These are phyloP conservation scores for Coffea eugenioides DNA, from an alignment of 257 asterid genomes.

Conservation along the genomic window DNA sequence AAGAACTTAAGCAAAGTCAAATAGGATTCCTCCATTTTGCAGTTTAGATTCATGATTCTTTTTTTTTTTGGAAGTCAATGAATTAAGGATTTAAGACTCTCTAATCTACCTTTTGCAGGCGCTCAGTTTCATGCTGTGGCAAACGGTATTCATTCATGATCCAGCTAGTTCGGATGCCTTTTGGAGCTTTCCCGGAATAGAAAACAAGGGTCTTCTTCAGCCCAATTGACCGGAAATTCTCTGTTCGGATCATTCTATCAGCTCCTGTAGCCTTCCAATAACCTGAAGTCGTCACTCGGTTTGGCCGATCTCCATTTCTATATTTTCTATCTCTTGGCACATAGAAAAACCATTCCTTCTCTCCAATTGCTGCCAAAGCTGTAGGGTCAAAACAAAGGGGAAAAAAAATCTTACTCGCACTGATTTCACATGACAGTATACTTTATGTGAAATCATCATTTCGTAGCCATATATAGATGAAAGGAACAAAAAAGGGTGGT, in stretches of 20 bases:
- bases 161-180: slow-evolving; percentile 90
- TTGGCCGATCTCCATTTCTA: slow-evolving; percentile 92
- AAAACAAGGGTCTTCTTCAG: slow-evolving; percentile 96
- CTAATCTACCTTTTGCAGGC: slow-evolving; percentile 70
- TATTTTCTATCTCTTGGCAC: slow-evolving; percentile 94
- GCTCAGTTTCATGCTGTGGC: slow-evolving; percentile 85
- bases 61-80: not conserved
- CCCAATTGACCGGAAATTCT: slow-evolving; percentile 65
- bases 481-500: not conserved
- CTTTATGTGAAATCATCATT: not conserved
- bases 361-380: slow-evolving; percentile 98
- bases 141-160: slow-evolving; percentile 94
- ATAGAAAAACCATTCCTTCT: slow-evolving; percentile 96
- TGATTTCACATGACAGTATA: too few species aligned
- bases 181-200: slow-evolving; percentile 98
- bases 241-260: slow-evolving; percentile 77
- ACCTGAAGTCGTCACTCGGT: slow-evolving; percentile 94
- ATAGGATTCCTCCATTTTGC: not conserved
- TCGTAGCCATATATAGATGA: not conserved
- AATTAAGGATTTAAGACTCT: not conserved
- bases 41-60: not conserved
- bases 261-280: slow-evolving; percentile 99
- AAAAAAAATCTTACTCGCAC: not conserved
- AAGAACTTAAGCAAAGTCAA: not conserved
- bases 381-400: not conserved